phyloP scores from a whole-genome alignment of 148 eudicot genomes.

The Selenicereus undatus region DNA sequence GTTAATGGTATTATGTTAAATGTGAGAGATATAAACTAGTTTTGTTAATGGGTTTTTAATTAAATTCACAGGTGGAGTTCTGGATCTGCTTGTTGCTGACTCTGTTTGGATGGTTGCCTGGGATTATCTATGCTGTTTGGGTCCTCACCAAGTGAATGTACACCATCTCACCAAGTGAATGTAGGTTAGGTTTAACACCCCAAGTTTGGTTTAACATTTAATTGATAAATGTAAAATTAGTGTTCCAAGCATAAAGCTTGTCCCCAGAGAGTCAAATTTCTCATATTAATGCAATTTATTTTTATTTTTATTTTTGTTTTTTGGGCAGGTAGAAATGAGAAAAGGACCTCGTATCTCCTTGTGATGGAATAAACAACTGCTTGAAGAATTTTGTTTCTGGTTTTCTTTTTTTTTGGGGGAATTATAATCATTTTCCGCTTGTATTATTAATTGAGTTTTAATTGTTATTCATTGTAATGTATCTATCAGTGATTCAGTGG shows the following conservation, averaged over 20 bases:
- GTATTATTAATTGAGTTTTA: too few relatives aligned
- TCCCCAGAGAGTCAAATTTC: not conserved
- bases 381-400: not conserved
- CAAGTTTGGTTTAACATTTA: too few relatives aligned
- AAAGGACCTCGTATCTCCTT: not conserved
- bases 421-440: not conserved
- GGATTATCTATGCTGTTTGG: slow-evolving; percentile 40
- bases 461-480: not conserved
- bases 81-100: slow-evolving; percentile 42
- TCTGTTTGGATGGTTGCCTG: slow-evolving; percentile 37
- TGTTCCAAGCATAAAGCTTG: not conserved
- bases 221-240: too few relatives aligned
- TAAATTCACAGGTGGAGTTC: slow-evolving; percentile 31
- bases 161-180: not conserved
- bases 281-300: too few relatives aligned
- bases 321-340: not conserved
- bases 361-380: not conserved
- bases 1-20: too few relatives aligned
- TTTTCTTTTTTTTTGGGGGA: not conserved
- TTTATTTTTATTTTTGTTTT: not conserved
- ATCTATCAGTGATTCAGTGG: too few relatives aligned
- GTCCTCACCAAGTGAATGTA: slow-evolving; percentile 33
- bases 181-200: too few relatives aligned
- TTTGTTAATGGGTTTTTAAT: not conserved
- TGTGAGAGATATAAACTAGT: too few relatives aligned